Base-by-base conservation (phyloP, 495 filamentous ascomycete genomes). In the Penicillium goetzii region DNA sequence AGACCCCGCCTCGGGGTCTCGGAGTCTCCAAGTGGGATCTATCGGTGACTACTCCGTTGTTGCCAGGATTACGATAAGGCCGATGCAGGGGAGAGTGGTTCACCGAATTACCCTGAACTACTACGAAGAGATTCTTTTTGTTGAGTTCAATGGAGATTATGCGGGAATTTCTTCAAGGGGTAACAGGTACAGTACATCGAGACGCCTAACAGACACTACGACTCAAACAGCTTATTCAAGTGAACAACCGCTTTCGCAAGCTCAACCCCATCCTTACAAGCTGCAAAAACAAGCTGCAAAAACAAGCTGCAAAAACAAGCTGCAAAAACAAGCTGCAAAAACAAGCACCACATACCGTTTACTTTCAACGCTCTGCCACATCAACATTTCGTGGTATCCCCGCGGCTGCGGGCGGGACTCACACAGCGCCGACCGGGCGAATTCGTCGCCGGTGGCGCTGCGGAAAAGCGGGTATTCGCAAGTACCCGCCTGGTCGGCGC, bases 231-330 rank as follows among this genome's bases (percentile, higher is more conserved):
- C 38, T 21, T 9, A 21, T 40, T 50, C 30, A 64, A 33, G 7
- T 56, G 50, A 1, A 19, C 12, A 26, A 43, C 40, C 2, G 58
- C 57, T 25, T 51, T 36, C 32, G 59, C 58, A 45, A 65, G 45
- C 34, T 66, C 63, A 11, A 9, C 10, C 21, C 28, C 58, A 3
- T 45, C 64, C n/a, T 58, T 53, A 58, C 67, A 71, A n/a, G 60
- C 56, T 21, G 65, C 73, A 62, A 66, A 75, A 14, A 73, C 60
- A 54, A 73, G 73, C 2, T 71, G 63, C 17, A 73, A 66, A 75
- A 14, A 72, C 60, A 56, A 73, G 73, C 2, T 71, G 63, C 17
- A 73, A 40, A n/a, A n/a, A 58, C 67, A 71, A n/a, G 60, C 56
- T 21, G 65, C 73, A 62, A 66, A 75, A 14, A 73, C 60, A 54